Evolutionary conservation across 768 basidiomycete species (phyloP), one percentile per base, ranked within the genome.

Genomic region (Tylopilus rubrobrunneus): DNA sequence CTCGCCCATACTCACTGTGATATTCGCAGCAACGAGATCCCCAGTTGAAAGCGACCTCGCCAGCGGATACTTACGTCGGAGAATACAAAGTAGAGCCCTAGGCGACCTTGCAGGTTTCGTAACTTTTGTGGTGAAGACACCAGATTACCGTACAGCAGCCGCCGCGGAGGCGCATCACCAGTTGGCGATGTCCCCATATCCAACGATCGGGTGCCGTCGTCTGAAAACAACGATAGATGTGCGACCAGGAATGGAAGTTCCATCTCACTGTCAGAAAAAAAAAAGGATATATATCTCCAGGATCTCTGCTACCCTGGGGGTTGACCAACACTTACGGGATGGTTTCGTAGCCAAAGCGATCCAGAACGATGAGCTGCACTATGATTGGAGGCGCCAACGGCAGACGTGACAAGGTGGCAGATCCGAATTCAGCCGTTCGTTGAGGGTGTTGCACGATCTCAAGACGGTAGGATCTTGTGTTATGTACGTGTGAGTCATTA

Each of bases 221-320:
- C 85, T 28, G 83, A 82, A 65, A 80, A 84, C 31, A 96, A 70
- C 4, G 89, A 86, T 48, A 94, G 73, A 63, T 92, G 87, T 29
- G 91, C 89, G 57, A 95, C 78, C 42, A 97, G 78, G 71, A 94
- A 97, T 5, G 91, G 91, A 41, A 94, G 75, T 62, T 95, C 93
- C 60, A 81, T 77, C 69, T 92, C 87, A 43, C 93, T 95, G 66
- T n/a, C 55, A 49, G 49, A 58, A 48, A 58, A 56, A 64, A 12
- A 55, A 58, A 45, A 51, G 19, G 29, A 61, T 31, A 60, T 58
- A 53, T 34, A 52, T 61, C 55, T 64, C 66, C 63, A 61, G 52
- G 53, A 52, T 58, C 36, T 27, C 37, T 44, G 49, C 48, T 27
- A 58, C 58, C 56, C 63, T 57, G 58, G 60, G 51, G 33, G 49